phyloP scores from a whole-genome alignment of 352 stramenopile species.

The Globisporangium megalacanthum region DNA sequence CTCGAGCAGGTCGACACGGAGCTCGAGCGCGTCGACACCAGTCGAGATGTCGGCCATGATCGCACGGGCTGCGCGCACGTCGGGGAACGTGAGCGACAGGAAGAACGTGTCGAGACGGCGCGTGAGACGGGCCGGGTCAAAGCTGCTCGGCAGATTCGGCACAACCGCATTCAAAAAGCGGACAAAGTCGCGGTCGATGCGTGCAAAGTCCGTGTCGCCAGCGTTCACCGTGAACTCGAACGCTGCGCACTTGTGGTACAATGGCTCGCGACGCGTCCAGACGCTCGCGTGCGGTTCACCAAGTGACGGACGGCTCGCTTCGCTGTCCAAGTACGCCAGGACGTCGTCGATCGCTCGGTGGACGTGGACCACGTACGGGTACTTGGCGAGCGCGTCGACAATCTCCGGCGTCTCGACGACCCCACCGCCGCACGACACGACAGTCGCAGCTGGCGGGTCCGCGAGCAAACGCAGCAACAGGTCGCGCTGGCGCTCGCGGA shows the following conservation, averaged over 20 bases:
- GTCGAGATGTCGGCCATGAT: constrained; percentile 46
- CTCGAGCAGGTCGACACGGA: constrained; percentile 92
- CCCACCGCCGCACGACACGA: constrained; percentile 82
- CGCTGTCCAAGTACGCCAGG: constrained; percentile 47
- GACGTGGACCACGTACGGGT: constrained; percentile 68
- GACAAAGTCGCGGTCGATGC: constrained; percentile 66
- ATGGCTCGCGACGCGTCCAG: constrained; percentile 46
- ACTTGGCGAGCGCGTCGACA: constrained; percentile 51
- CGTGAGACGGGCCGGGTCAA: constrained; percentile 37
- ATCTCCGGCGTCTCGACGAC: constrained; percentile 73
- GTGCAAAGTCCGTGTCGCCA: constrained; percentile 48
- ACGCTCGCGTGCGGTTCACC: constrained; percentile 53
- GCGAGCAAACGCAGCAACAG: constrained; percentile 56
- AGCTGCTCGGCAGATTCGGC: constrained; percentile 37
- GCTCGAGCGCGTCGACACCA: constrained; percentile 94
- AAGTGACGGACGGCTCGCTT: constrained; percentile 49
- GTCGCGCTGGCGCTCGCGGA: constrained; percentile 58
- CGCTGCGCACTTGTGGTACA: constrained; percentile 43
- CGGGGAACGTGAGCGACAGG: constrained; percentile 68
- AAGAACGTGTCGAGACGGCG: constrained; percentile 68
- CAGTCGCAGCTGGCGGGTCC: constrained; percentile 48
- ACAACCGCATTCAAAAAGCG: constrained; percentile 57
- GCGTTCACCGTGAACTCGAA: constrained; percentile 65
- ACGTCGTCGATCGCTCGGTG: constrained; percentile 70
- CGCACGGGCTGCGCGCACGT: constrained; percentile 39